phyloP scores from a whole-genome alignment of 148 eudicot genomes.

The Silene uniflora region DNA sequence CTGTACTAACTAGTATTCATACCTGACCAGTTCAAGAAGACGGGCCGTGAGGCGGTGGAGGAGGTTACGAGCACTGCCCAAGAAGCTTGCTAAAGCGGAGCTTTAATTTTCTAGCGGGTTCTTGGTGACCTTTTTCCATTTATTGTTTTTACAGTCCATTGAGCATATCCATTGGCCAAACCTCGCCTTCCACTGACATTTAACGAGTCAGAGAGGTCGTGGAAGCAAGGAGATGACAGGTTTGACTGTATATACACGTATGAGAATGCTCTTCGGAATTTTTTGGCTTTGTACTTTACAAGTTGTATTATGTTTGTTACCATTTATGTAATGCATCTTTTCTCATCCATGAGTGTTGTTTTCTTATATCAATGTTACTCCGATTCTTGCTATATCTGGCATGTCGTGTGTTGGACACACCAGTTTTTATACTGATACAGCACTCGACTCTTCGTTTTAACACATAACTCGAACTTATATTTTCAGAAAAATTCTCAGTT shows the following conservation, averaged over 20 bases:
- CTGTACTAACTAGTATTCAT: constrained; percentile 3
- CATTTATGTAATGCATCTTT: constrained; percentile 4
- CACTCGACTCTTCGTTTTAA: background rate
- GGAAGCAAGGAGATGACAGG: constrained; percentile 9
- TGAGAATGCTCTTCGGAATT: constrained; percentile 16
- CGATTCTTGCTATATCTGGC: background rate
- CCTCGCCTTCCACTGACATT: constrained; percentile 7
- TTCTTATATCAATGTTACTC: background rate
- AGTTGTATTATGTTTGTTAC: constrained; percentile 8
- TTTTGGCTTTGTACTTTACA: background rate
- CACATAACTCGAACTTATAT: too few species aligned
- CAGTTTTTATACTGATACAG: background rate
- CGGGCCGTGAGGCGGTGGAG: constrained; percentile 22
- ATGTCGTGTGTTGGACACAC: background rate
- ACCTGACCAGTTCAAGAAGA: constrained; percentile 33
- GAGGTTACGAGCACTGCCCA: constrained; percentile 6
- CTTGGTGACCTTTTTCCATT: background rate
- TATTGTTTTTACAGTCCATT: constrained; percentile 1
- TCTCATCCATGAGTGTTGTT: background rate
- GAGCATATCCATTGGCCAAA: constrained; percentile 10
- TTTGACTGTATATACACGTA: constrained; percentile 12
- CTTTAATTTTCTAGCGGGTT: constrained; percentile 5
- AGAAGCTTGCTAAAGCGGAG: background rate
- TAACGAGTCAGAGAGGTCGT: constrained; percentile 5
- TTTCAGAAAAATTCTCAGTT: background rate